Evolutionary conservation across 495 filamentous ascomycete species (phyloP).

Genomic region (Penicillium longicatenatum): DNA sequence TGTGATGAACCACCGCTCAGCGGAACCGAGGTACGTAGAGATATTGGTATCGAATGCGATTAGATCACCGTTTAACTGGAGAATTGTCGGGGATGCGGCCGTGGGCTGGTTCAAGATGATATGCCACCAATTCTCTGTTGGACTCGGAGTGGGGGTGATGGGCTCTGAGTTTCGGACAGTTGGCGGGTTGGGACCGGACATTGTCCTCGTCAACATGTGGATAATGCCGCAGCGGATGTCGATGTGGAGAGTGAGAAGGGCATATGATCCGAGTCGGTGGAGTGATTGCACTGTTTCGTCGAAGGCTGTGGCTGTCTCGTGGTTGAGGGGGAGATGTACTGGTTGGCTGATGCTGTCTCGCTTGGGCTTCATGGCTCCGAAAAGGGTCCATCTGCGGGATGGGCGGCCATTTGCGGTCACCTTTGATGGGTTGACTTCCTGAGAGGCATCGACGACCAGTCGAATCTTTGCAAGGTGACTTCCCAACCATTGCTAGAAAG

Average conservation of each 20-base stretch:
- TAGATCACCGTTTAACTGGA: slow-evolving; percentile 77
- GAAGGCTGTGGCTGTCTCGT: slow-evolving; percentile 79
- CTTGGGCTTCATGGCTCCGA: slow-evolving; percentile 59
- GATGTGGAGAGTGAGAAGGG: slow-evolving; percentile 82
- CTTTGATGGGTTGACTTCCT: slow-evolving; percentile 44
- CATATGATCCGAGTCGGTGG: slow-evolving; percentile 70
- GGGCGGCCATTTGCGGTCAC: slow-evolving; percentile 40
- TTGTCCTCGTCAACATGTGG: slow-evolving; percentile 56
- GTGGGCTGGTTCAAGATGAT: slow-evolving; percentile 72
- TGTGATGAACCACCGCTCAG: slow-evolving; percentile 68
- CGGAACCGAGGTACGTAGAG: slow-evolving; percentile 62
- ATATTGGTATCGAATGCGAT: slow-evolving; percentile 82
- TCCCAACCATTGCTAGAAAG: slow-evolving; percentile 77
- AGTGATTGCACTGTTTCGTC: slow-evolving; percentile 82
- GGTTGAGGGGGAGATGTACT: slow-evolving; percentile 86
- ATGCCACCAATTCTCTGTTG: slow-evolving; percentile 65
- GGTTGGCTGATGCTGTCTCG: slow-evolving; percentile 55
- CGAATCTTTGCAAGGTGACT: slow-evolving; percentile 75
- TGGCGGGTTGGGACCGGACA: slow-evolving; percentile 48
- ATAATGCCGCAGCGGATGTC: slow-evolving; percentile 83
- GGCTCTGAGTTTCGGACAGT: slow-evolving; percentile 39
- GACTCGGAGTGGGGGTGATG: slow-evolving; percentile 52
- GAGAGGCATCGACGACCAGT: slow-evolving; percentile 58
- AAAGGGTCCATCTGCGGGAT: slow-evolving; percentile 78
- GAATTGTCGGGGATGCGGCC: slow-evolving; percentile 75